These are phyloP conservation scores for Mortierella alpina DNA, from an alignment of 192 early-diverging fungal species.

Conservation along the genomic window DNA sequence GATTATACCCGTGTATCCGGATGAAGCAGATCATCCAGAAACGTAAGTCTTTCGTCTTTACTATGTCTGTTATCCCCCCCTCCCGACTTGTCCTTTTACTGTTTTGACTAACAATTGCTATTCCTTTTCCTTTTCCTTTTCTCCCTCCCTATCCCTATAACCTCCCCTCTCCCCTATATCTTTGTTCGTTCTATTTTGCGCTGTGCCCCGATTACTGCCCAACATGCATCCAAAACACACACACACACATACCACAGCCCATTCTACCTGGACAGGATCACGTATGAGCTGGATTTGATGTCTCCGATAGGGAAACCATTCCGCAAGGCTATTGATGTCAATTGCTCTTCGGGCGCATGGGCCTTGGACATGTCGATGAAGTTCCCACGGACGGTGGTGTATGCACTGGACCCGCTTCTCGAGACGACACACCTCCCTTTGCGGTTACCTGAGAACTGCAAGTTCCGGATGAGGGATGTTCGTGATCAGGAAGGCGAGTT, in stretches of 20 bases:
- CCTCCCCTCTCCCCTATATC: not conserved
- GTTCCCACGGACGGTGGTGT: slow-evolving; percentile 42
- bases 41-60: slow-evolving; percentile 17
- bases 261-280: slow-evolving; percentile 41
- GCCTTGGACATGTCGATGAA: slow-evolving; percentile 45
- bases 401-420: slow-evolving; percentile 37
- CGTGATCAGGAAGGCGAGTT: slow-evolving; percentile 49
- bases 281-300: slow-evolving; percentile 42
- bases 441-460: slow-evolving; percentile 46
- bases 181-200: not conserved
- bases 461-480: slow-evolving; percentile 45
- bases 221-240: too few species aligned
- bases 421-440: slow-evolving; percentile 20
- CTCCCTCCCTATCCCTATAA: not conserved
- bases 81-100: not conserved
- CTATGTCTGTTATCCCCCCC: too few species aligned
- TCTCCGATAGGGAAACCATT: slow-evolving; percentile 39
- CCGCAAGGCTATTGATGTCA: slow-evolving; percentile 43
- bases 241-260: slow-evolving; percentile 2
- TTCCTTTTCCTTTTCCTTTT: not conserved
- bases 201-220: not conserved
- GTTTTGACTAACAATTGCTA: not conserved
- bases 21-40: slow-evolving; percentile 24
- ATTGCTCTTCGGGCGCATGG: slow-evolving; percentile 43
- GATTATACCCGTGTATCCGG: slow-evolving; percentile 43